Evolutionary conservation across 148 eudicot species (phyloP).

Genomic region (Spergularia marina): DNA sequence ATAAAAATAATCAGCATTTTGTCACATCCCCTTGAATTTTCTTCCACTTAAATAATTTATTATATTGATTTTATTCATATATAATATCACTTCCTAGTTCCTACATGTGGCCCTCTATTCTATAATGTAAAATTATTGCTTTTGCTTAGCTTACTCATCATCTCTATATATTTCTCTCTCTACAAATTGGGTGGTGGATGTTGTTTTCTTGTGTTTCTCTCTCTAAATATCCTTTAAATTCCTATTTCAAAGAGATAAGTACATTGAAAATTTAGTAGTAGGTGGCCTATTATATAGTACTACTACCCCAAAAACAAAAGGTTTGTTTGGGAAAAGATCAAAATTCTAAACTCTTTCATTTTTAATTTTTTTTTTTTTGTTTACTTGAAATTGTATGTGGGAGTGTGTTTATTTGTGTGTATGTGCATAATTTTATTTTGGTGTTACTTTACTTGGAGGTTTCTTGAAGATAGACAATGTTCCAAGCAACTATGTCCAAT

Average conservation of each 20-base stretch:
- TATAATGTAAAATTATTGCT: constrained; percentile 23
- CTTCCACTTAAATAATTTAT: constrained; percentile 4
- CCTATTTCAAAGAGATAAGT: constrained; percentile 15
- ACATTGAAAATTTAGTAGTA: constrained; percentile 11
- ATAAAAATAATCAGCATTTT: background rate
- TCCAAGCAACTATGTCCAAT: constrained; percentile 54
- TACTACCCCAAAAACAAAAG: constrained; percentile 1
- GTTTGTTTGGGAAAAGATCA: too few relatives aligned
- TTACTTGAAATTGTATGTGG: too few relatives aligned
- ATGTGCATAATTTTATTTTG: constrained; percentile 18
- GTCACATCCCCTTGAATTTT: constrained; percentile 9
- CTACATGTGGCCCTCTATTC: constrained; percentile 22
- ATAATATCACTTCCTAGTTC: constrained; percentile 22
- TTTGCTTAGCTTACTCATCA: background rate
- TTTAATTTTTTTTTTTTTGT: background rate
- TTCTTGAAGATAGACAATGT: constrained; percentile 44
- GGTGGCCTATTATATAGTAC: background rate
- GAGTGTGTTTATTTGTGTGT: constrained; percentile 1
- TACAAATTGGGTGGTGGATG: constrained; percentile 10
- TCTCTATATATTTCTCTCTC: constrained; percentile 21
- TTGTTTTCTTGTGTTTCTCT: constrained; percentile 22
- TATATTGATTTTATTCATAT: background rate
- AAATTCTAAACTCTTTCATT: constrained; percentile 9
- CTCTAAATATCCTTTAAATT: background rate
- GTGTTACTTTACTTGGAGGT: constrained; percentile 45